Percentiles rank a stretch among this genome's conserved stretches.
Evolutionary conservation across 768 basidiomycete species (phyloP).

Genomic region (Dendrothele bispora): DNA sequence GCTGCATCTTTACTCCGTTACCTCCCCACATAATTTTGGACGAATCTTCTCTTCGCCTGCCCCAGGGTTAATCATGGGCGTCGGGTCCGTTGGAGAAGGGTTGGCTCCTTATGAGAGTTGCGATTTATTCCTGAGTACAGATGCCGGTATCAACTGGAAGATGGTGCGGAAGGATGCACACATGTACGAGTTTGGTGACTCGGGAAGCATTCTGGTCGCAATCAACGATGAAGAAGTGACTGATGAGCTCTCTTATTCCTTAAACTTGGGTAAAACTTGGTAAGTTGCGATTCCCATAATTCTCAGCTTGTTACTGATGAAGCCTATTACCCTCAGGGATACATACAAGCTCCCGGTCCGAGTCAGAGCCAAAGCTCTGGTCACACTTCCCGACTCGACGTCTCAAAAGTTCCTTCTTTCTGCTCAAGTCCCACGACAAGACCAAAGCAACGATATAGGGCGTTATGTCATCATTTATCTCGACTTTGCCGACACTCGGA

Average conservation of each 20-base stretch:
- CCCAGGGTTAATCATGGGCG: slow-evolving; percentile 95
- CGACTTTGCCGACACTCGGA: slow-evolving; percentile 74
- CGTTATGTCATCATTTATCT: slow-evolving; percentile 75
- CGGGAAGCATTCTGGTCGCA: slow-evolving; percentile 75
- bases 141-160: slow-evolving; percentile 85
- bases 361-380: slow-evolving; percentile 73
- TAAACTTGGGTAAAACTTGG: slow-evolving; percentile 85
- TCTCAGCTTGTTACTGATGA: background rate
- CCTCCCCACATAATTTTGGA: slow-evolving; percentile 89
- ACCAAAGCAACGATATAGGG: slow-evolving; percentile 51
- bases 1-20: slow-evolving; percentile 91
- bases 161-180: slow-evolving; percentile 77
- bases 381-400: slow-evolving; percentile 92
- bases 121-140: slow-evolving; percentile 91
- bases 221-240: slow-evolving; percentile 84
- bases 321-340: slow-evolving; percentile 47
- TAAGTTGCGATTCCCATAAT: slow-evolving; percentile 34
- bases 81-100: slow-evolving; percentile 77
- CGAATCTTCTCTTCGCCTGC: slow-evolving; percentile 94
- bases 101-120: slow-evolving; percentile 78
- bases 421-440: slow-evolving; percentile 67
- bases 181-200: slow-evolving; percentile 96
- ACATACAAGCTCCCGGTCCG: slow-evolving; percentile 67
- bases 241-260: slow-evolving; percentile 71
- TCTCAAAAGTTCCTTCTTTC: slow-evolving; percentile 94